Evolutionary conservation across 495 filamentous ascomycete species (phyloP).

Genomic region (Lophium mytilinum): DNA sequence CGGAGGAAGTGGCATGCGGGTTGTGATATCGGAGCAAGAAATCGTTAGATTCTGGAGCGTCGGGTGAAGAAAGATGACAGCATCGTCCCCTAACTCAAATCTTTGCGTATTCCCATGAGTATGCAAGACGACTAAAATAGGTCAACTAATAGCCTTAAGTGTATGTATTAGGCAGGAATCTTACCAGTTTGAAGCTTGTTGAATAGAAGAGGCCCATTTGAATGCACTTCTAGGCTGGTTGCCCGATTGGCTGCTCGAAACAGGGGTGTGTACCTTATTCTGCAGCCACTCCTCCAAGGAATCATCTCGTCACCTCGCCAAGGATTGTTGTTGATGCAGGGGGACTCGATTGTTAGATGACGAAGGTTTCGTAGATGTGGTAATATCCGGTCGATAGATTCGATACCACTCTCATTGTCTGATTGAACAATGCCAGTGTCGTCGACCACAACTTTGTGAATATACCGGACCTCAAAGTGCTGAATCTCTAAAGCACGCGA

Average conservation of each 20-base stretch:
- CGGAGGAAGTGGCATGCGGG: neutral
- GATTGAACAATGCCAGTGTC: neutral
- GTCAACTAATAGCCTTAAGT: neutral
- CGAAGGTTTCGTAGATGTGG: slow-evolving; percentile 10
- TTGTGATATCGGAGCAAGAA: slow-evolving; percentile 9
- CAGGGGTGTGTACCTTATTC: slow-evolving; percentile 10
- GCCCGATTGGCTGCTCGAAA: neutral
- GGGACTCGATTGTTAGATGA: slow-evolving; percentile 13
- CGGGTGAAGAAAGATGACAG: slow-evolving; percentile 21
- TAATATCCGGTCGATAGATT: slow-evolving; percentile 2
- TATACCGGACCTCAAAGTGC: slow-evolving; percentile 10
- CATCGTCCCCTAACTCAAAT: slow-evolving; percentile 9
- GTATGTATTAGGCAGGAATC: neutral
- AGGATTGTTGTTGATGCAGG: slow-evolving; percentile 16
- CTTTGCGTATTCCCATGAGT: slow-evolving; percentile 2
- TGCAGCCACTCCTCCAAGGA: slow-evolving; percentile 2
- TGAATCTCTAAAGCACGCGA: slow-evolving; percentile 6
- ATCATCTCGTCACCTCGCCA: neutral
- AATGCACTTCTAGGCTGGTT: neutral
- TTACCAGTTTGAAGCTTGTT: slow-evolving; percentile 18
- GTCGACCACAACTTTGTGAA: neutral
- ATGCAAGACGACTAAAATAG: neutral
- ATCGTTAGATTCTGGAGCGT: slow-evolving; percentile 15
- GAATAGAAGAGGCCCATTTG: neutral
- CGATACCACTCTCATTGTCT: slow-evolving; percentile 6